Conservation (phyloP, 768 basidiomycete genomes). For the Lactifluus volemus region DNA sequence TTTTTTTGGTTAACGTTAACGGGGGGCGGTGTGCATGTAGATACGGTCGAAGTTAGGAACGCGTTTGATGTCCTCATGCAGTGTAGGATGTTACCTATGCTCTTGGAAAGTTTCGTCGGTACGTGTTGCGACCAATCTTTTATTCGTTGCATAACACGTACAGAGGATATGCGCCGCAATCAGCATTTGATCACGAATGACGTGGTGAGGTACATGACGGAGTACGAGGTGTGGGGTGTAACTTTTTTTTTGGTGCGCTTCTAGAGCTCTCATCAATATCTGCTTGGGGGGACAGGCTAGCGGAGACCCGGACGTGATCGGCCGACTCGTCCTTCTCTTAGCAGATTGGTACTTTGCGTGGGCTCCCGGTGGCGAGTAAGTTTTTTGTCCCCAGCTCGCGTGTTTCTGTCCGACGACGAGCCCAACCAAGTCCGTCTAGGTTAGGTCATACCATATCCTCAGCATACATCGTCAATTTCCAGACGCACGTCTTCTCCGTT, state of each 20-base stretch:
- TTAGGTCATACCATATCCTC: constrained; percentile 51
- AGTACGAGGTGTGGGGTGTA: constrained; percentile 49
- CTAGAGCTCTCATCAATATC: too few species aligned
- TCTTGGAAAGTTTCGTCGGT: constrained; percentile 71
- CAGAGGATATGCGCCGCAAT: constrained; percentile 56
- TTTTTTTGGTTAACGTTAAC: too few species aligned
- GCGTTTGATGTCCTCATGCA: constrained; percentile 54
- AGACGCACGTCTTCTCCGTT: constrained; percentile 63
- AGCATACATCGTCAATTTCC: constrained; percentile 60
- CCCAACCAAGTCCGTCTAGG: constrained; percentile 28
- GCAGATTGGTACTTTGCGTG: constrained; percentile 71
- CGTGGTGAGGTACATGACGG: constrained; percentile 45
- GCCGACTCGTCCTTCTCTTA: constrained; percentile 47
- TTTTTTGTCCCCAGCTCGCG: constrained; percentile 15
- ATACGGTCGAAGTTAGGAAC: constrained; percentile 40
- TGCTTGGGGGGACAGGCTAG: constrained; percentile 31
- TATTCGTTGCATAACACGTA: not conserved
- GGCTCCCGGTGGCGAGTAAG: constrained; percentile 59
- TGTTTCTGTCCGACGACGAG: constrained; percentile 2
- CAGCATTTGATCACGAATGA: constrained; percentile 55
- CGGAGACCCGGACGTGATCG: constrained; percentile 41
- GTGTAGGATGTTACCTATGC: constrained; percentile 48
- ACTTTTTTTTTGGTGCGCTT: too few species aligned
- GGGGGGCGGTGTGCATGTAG: constrained; percentile 25
- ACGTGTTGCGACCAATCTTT: constrained; percentile 27